Conservation (phyloP, 441 rosid genomes). For the Manihot esculenta region DNA sequence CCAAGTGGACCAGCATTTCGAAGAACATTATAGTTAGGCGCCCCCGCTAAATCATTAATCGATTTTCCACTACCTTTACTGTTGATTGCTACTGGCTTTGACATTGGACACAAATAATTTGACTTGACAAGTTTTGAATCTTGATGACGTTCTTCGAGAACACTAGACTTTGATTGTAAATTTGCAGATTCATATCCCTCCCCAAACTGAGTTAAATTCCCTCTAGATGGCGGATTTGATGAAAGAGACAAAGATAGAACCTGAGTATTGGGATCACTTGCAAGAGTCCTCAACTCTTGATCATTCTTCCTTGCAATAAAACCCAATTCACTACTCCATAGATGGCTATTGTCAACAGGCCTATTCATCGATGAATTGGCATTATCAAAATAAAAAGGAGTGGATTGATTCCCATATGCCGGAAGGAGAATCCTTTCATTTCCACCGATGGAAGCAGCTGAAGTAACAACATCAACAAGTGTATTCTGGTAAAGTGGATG, state of each 20-base stretch:
- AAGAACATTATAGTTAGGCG: slow-evolving; percentile 21
- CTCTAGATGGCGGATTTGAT: slow-evolving; percentile 35
- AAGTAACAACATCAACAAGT: slow-evolving; percentile 39
- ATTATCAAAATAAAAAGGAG: slow-evolving; percentile 18
- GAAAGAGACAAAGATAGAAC: slow-evolving; percentile 53
- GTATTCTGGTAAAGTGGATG: slow-evolving; percentile 23
- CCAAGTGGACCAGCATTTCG: slow-evolving; percentile 55
- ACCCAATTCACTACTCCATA: slow-evolving; percentile 30
- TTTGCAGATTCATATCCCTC: slow-evolving; percentile 25
- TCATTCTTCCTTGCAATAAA: slow-evolving; percentile 21
- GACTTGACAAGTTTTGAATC: slow-evolving; percentile 24
- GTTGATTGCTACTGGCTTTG: slow-evolving; percentile 29
- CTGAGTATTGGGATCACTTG: slow-evolving; percentile 29
- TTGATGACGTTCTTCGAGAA: slow-evolving; percentile 21
- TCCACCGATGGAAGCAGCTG: slow-evolving; percentile 19
- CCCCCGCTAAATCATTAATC: slow-evolving; percentile 28
- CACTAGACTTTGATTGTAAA: slow-evolving; percentile 14
- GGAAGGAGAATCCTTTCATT: slow-evolving; percentile 31
- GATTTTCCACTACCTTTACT: slow-evolving; percentile 34
- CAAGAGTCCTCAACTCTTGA: slow-evolving; percentile 18
- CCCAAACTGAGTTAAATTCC: slow-evolving; percentile 25
- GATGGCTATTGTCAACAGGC: slow-evolving; percentile 21
- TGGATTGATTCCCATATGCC: slow-evolving; percentile 27
- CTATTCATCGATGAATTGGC: slow-evolving; percentile 30
- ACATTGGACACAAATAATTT: slow-evolving; percentile 13